Evolutionary conservation across 345 rosid species (phyloP).

Genomic region (Erysimum cheiranthoides): DNA sequence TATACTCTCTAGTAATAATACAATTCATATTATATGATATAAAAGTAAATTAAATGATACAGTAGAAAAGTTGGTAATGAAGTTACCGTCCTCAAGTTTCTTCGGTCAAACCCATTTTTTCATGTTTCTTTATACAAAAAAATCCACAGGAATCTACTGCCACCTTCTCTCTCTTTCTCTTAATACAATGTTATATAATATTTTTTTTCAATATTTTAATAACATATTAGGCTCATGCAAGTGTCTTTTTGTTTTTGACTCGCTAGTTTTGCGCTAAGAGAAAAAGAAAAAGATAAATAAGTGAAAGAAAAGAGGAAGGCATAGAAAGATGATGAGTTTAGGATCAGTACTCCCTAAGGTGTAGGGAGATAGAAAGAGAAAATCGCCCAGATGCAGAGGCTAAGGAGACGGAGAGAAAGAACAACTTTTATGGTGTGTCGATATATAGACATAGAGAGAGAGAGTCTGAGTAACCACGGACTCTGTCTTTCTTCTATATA

Average conservation of each 20-base stretch:
- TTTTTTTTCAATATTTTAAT: not conserved
- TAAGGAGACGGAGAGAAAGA: constrained; percentile 84
- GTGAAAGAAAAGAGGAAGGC: constrained; percentile 55
- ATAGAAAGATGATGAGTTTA: constrained; percentile 69
- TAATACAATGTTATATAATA: constrained; percentile 3
- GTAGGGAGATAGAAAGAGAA: constrained; percentile 47
- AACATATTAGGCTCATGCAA: constrained; percentile 50
- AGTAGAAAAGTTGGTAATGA: constrained; percentile 37
- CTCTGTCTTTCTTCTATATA: constrained; percentile 29
- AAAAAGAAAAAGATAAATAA: constrained; percentile 5
- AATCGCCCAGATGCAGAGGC: constrained; percentile 81
- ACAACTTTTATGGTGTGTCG: constrained; percentile 47
- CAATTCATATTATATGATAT: constrained; percentile 30
- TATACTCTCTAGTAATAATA: constrained; percentile 33
- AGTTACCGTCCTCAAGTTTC: constrained; percentile 42
- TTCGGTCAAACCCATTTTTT: constrained; percentile 55
- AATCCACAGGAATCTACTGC: constrained; percentile 36
- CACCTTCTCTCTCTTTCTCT: constrained; percentile 36
- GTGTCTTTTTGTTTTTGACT: constrained; percentile 37
- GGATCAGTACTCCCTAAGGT: constrained; percentile 42
- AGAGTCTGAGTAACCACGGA: constrained; percentile 29
- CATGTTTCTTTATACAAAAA: constrained; percentile 34
- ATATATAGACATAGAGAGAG: constrained; percentile 26
- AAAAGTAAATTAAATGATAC: constrained; percentile 30
- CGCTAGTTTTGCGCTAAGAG: constrained; percentile 45